Percentiles rank a stretch among this genome's conserved stretches.
phyloP scores from a whole-genome alignment of 495 filamentous ascomycete genomes.

The Poronia punctata region DNA sequence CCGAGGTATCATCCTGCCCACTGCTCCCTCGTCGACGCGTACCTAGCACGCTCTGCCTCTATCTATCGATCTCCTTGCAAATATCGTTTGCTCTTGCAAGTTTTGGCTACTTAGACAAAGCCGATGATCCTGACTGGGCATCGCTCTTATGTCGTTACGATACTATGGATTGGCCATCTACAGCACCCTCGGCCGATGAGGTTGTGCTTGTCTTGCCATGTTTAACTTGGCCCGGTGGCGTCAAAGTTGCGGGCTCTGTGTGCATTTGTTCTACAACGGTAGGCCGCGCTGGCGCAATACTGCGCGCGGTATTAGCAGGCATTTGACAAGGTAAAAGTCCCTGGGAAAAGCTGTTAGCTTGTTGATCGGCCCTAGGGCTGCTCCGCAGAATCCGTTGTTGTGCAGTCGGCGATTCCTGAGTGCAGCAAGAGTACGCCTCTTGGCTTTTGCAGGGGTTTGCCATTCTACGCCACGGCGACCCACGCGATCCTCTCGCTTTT shows the following conservation, averaged over 20 bases:
- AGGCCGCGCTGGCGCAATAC: not conserved
- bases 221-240: too few species aligned
- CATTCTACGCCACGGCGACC: constrained; percentile 18
- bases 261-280: not conserved
- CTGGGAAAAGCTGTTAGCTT: too few species aligned
- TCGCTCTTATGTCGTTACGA: too few species aligned
- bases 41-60: too few species aligned
- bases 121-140: too few species aligned
- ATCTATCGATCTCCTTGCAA: too few species aligned
- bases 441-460: constrained; percentile 9
- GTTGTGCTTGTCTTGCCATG: too few species aligned
- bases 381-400: constrained; percentile 9
- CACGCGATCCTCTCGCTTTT: constrained; percentile 18
- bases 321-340: too few species aligned
- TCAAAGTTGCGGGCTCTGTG: constrained; percentile 6
- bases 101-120: too few species aligned
- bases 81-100: too few species aligned
- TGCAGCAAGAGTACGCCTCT: constrained; percentile 9
- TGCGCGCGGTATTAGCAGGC: not conserved
- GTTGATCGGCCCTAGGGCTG: constrained; percentile 7
- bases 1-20: not conserved
- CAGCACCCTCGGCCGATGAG: too few species aligned
- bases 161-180: too few species aligned
- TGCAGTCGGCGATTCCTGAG: constrained; percentile 10
- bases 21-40: not conserved